A percentile compares a stretch with the other conserved stretches of the same genome.
Conservation (phyloP, 1,284 basidiomycete genomes). For the Trichosporon coremiiforme region DNA sequence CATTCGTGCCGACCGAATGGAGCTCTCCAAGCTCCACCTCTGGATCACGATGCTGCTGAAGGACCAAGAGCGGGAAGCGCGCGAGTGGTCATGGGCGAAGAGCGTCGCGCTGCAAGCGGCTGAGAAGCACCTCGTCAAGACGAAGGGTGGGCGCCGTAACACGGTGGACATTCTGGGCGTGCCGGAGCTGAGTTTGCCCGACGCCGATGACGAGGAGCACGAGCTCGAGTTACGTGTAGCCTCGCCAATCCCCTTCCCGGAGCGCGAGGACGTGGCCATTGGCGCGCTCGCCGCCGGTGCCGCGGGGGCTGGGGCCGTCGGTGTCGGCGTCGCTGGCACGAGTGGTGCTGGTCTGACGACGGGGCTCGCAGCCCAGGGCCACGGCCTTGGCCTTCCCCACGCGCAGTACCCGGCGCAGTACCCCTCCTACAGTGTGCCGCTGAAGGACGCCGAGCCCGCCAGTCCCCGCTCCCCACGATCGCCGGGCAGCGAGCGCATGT, state of each 20-base stretch:
- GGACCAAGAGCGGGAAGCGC: constrained; percentile 73
- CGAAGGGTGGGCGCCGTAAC: constrained; percentile 26
- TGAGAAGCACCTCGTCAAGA: constrained; percentile 57
- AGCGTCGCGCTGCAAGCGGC: constrained; percentile 71
- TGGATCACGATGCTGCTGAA: constrained; percentile 72
- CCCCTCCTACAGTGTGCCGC: not conserved
- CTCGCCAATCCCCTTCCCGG: not conserved
- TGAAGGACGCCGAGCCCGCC: not conserved
- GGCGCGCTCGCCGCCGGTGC: not conserved
- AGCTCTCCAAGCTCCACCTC: constrained; percentile 70
- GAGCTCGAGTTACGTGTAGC: not conserved
- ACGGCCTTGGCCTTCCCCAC: not conserved
- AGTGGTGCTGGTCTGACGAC: not conserved
- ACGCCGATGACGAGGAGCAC: constrained; percentile 17
- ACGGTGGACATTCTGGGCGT: constrained; percentile 17
- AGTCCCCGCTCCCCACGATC: not conserved
- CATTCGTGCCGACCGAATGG: constrained; percentile 69
- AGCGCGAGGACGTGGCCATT: not conserved
- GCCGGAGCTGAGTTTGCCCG: constrained; percentile 24
- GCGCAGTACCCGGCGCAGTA: not conserved
- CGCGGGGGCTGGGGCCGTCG: not conserved
- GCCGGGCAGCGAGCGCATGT: not conserved
- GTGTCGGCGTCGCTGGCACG: not conserved
- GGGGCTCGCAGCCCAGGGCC: not conserved
- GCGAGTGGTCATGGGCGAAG: constrained; percentile 69